Evolutionary conservation across 495 filamentous ascomycete species (phyloP).

Genomic region (Aspergillus homomorphus): DNA sequence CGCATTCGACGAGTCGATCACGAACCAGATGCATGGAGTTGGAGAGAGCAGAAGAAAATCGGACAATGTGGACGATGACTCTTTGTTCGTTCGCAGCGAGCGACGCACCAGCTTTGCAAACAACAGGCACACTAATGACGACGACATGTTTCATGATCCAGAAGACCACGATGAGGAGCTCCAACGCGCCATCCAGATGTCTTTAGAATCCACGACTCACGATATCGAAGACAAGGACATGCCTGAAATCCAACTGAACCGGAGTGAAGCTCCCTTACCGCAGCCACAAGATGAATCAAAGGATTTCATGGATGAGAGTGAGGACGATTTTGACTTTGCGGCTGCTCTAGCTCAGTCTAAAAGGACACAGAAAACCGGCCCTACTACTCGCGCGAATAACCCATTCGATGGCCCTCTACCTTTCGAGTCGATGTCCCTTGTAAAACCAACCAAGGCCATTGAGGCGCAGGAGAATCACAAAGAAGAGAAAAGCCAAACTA

Average conservation of each 20-base stretch:
- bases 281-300: slow-evolving; percentile 12
- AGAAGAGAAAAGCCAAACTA: slow-evolving; percentile 59
- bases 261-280: slow-evolving; percentile 15
- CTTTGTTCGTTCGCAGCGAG: slow-evolving; percentile 60
- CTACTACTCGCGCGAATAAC: slow-evolving; percentile 17
- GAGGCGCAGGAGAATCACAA: slow-evolving; percentile 23
- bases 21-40: slow-evolving; percentile 30
- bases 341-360: slow-evolving; percentile 43
- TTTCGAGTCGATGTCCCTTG: slow-evolving; percentile 80
- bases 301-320: slow-evolving; percentile 31
- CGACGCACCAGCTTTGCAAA: slow-evolving; percentile 19
- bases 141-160: slow-evolving; percentile 43
- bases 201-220: slow-evolving; percentile 44
- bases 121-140: slow-evolving; percentile 27
- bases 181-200: slow-evolving; percentile 78
- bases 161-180: slow-evolving; percentile 66
- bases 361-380: slow-evolving; percentile 25
- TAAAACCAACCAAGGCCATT: slow-evolving; percentile 54
- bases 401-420: slow-evolving; percentile 74
- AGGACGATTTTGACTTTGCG: slow-evolving; percentile 45
- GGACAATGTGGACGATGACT: slow-evolving; percentile 52
- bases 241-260: slow-evolving; percentile 35
- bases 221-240: slow-evolving; percentile 31
- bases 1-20: slow-evolving; percentile 38
- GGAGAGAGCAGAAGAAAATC: slow-evolving; percentile 25